A percentile compares a stretch with the other conserved stretches of the same genome.
These are phyloP conservation scores for Pythium oligandrum DNA, from an alignment of 352 stramenopile species.

Conservation along the genomic window DNA sequence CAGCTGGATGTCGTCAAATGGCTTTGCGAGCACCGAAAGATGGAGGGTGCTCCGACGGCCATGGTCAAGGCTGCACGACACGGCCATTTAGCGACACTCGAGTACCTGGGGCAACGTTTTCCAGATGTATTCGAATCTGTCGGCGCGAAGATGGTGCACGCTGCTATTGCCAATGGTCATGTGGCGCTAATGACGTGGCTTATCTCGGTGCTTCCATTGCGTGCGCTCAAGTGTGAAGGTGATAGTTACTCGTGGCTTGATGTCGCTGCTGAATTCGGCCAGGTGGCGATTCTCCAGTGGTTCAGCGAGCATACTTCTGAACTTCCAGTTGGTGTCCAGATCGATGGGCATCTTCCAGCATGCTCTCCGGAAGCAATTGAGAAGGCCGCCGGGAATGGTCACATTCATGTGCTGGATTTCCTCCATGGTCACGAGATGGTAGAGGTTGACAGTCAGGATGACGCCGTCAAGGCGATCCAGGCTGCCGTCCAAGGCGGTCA, in stretches of 20 bases:
- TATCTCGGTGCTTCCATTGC: conserved; percentile 49
- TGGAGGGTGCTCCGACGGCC: conserved; percentile 9
- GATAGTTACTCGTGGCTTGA: conserved; percentile 62
- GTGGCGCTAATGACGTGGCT: conserved; percentile 54
- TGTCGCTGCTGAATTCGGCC: conserved; percentile 60
- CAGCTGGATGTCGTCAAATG: conserved; percentile 23
- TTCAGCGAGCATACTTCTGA: conserved; percentile 55
- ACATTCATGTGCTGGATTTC: conserved; percentile 50
- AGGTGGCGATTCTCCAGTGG: conserved; percentile 59
- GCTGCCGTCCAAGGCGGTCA: conserved; percentile 51
- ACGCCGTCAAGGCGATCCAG: conserved; percentile 51
- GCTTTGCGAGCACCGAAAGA: conserved; percentile 23
- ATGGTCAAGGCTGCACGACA: conserved; percentile 19
- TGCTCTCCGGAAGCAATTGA: conserved; percentile 56
- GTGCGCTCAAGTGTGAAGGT: conserved; percentile 64
- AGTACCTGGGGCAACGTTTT: conserved; percentile 42
- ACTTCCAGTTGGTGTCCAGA: conserved; percentile 39
- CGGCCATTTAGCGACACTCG: conserved; percentile 17
- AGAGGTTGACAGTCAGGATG: conserved; percentile 18
- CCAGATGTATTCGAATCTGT: conserved; percentile 41
- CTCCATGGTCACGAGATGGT: conserved; percentile 55
- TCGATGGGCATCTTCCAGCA: conserved; percentile 40
- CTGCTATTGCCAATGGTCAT: conserved; percentile 54
- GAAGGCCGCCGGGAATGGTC: conserved; percentile 62
- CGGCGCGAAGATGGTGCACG: conserved; percentile 61